Evolutionary conservation across 148 eudicot species (phyloP).

Genomic region (Camellia sinensis): DNA sequence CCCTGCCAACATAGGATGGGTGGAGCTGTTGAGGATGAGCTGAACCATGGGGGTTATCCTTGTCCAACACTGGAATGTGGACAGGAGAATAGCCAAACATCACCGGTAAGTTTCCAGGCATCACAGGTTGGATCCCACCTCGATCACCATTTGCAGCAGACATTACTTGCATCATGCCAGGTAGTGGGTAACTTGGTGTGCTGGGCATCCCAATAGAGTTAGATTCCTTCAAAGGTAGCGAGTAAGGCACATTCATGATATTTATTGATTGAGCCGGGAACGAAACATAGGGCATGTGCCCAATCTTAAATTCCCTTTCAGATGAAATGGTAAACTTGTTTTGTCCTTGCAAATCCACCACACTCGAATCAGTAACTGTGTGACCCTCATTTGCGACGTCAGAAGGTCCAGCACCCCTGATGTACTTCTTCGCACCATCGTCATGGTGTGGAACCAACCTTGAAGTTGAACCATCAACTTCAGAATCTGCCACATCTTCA

Average conservation of each 20-base stretch:
- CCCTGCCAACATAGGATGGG: slow-evolving; percentile 50
- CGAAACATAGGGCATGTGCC: slow-evolving; percentile 36
- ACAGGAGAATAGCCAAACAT: slow-evolving; percentile 64
- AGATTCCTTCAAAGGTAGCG: slow-evolving; percentile 48
- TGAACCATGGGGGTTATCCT: slow-evolving; percentile 53
- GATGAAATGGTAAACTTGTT: slow-evolving; percentile 39
- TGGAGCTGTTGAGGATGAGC: slow-evolving; percentile 44
- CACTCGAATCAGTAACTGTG: slow-evolving; percentile 32
- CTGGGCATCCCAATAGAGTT: slow-evolving; percentile 33
- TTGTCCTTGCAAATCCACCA: slow-evolving; percentile 36
- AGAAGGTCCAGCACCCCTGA: slow-evolving; percentile 43
- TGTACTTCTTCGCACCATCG: slow-evolving; percentile 42
- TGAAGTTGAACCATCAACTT: slow-evolving; percentile 71
- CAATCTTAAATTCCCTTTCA: slow-evolving; percentile 41
- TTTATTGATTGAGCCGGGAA: slow-evolving; percentile 44
- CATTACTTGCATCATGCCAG: slow-evolving; percentile 44
- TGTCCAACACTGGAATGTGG: slow-evolving; percentile 63
- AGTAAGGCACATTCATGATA: slow-evolving; percentile 48
- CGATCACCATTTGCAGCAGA: slow-evolving; percentile 36
- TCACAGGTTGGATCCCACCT: slow-evolving; percentile 31
- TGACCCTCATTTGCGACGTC: slow-evolving; percentile 50
- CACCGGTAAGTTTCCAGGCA: slow-evolving; percentile 49
- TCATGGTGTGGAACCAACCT: slow-evolving; percentile 45
- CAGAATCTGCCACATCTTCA: slow-evolving; percentile 97
- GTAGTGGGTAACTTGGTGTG: slow-evolving; percentile 33